Evolutionary conservation across 176 grass and related monocot genomes (phyloP).

Genomic region (Carex scoparia): DNA sequence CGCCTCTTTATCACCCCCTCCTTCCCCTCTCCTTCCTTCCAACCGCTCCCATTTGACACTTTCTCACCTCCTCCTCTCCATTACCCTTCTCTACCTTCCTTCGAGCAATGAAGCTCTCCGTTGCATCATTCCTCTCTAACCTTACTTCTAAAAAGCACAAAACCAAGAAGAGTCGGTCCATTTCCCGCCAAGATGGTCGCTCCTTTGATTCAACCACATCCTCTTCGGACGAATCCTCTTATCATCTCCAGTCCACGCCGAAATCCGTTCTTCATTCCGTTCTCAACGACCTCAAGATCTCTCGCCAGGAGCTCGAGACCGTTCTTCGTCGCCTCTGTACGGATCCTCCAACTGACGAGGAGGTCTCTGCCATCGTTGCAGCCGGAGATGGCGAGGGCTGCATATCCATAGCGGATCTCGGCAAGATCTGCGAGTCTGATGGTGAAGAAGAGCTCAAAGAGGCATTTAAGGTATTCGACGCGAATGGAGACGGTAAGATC

Average conservation of each 20-base stretch:
- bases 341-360: conserved; percentile 51
- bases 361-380: conserved; percentile 58
- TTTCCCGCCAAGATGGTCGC: conserved; percentile 38
- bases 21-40: neutral
- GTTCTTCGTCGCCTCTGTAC: conserved; percentile 63
- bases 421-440: neutral
- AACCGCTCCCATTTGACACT: neutral
- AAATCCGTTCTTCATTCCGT: conserved; percentile 41
- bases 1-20: neutral
- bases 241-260: conserved; percentile 14
- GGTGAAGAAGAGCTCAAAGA: conserved; percentile 55
- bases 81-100: neutral
- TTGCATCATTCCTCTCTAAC: conserved; percentile 50
- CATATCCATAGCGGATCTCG: conserved; percentile 34
- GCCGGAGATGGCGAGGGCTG: conserved; percentile 43
- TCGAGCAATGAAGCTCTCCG: conserved; percentile 58
- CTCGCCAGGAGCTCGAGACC: conserved; percentile 66
- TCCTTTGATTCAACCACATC: conserved; percentile 48
- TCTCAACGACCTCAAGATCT: conserved; percentile 36
- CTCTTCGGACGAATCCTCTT: conserved; percentile 32
- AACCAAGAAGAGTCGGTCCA: conserved; percentile 10
- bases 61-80: neutral
- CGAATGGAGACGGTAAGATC: conserved; percentile 84
- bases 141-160: conserved; percentile 40
- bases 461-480: conserved; percentile 86